A percentile compares a stretch with the other conserved stretches of the same genome.
phyloP scores from a whole-genome alignment of 345 rosid species.

The Bruguiera sexangula region DNA sequence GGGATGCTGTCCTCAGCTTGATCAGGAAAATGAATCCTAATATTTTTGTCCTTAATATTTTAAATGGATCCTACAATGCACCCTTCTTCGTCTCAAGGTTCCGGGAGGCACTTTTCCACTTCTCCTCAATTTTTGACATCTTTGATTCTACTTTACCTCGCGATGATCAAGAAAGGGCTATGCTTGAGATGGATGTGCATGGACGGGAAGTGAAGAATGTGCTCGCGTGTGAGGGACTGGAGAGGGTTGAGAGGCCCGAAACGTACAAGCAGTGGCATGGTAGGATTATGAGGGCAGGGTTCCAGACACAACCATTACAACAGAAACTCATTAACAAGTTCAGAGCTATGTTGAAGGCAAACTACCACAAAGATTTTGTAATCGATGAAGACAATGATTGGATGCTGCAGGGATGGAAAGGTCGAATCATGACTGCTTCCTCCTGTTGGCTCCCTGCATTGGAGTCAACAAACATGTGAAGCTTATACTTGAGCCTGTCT shows the following conservation, averaged over 20 bases:
- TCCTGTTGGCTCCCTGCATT: conserved; percentile 74
- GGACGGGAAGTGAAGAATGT: conserved; percentile 86
- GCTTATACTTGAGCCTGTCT: too few species aligned
- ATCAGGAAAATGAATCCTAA: conserved; percentile 70
- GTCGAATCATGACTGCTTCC: conserved; percentile 67
- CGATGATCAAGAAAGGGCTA: conserved; percentile 67
- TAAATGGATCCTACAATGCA: conserved; percentile 76
- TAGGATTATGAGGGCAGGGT: conserved; percentile 71
- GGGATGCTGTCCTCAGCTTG: conserved; percentile 56
- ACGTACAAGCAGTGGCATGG: conserved; percentile 91
- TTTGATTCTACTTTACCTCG: conserved; percentile 72
- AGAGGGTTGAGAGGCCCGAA: conserved; percentile 94
- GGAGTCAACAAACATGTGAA: neutral
- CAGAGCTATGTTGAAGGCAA: conserved; percentile 33
- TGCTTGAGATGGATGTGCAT: conserved; percentile 65
- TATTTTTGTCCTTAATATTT: conserved; percentile 57
- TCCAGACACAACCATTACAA: conserved; percentile 59
- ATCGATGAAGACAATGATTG: conserved; percentile 68
- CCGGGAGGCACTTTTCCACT: conserved; percentile 90
- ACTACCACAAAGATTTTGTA: conserved; percentile 76
- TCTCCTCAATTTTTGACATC: conserved; percentile 88
- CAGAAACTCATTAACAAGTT: conserved; percentile 42
- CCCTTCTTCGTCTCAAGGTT: conserved; percentile 89
- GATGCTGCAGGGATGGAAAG: conserved; percentile 96
- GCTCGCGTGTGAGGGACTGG: conserved; percentile 87